Evolutionary conservation across 768 basidiomycete species (phyloP).

Genomic region (Collybiopsis confluens): DNA sequence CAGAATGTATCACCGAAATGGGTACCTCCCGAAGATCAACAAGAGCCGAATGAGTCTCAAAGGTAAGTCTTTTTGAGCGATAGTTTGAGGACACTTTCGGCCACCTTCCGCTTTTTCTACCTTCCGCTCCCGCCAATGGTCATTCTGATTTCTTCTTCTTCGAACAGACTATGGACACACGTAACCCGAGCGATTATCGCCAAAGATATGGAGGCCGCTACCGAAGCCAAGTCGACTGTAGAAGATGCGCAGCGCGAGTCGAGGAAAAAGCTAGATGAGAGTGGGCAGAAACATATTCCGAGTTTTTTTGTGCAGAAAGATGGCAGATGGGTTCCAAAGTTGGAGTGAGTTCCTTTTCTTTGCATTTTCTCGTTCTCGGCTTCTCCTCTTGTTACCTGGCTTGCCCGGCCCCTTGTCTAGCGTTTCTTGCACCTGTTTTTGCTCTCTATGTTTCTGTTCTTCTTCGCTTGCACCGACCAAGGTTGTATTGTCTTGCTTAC

Average conservation of each 20-base stretch:
- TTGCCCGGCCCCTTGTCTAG: too few relatives aligned
- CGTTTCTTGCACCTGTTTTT: too few relatives aligned
- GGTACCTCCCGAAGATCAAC: slow-evolving; percentile 81
- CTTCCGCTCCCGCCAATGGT: too few relatives aligned
- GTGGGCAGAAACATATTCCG: slow-evolving; percentile 62
- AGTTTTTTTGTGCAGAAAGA: slow-evolving; percentile 76
- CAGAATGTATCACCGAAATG: slow-evolving; percentile 73
- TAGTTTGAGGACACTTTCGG: too few relatives aligned
- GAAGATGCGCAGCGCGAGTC: slow-evolving; percentile 90
- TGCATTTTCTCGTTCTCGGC: too few relatives aligned
- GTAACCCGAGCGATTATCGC: slow-evolving; percentile 81
- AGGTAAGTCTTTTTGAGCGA: too few relatives aligned
- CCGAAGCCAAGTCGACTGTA: slow-evolving; percentile 81
- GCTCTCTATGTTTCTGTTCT: too few relatives aligned
- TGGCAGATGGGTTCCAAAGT: slow-evolving; percentile 80
- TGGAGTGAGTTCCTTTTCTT: slow-evolving; percentile 48
- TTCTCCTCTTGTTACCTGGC: too few relatives aligned
- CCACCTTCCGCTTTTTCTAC: too few relatives aligned
- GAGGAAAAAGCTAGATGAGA: slow-evolving; percentile 70
- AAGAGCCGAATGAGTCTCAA: slow-evolving; percentile 88
- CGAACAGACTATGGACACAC: slow-evolving; percentile 78
- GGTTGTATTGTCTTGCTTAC: slow-evolving; percentile 3
- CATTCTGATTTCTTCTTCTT: too few relatives aligned
- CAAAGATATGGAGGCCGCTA: slow-evolving; percentile 94
- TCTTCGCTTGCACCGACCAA: too few relatives aligned